Conservation (phyloP, 768 basidiomycete species). For the Leccinum uliginosum region DNA sequence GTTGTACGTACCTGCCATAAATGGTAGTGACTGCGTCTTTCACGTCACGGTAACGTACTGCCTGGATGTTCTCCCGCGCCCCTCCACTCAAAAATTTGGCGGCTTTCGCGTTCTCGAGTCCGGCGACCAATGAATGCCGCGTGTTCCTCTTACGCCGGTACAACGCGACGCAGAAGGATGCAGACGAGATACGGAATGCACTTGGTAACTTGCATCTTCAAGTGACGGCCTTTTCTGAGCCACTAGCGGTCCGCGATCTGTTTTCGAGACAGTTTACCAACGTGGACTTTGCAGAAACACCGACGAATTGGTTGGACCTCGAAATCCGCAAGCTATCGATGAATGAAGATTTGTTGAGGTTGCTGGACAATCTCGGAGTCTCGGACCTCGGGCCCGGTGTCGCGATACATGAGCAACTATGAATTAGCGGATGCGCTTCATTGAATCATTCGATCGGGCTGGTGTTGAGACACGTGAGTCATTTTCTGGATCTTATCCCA, state of each 20-base stretch:
- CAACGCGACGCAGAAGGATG: too few relatives aligned
- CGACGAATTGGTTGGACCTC: slow-evolving; percentile 6
- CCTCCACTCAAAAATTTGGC: too few relatives aligned
- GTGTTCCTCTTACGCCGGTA: too few relatives aligned
- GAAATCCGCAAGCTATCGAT: slow-evolving; percentile 15
- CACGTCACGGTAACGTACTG: too few relatives aligned
- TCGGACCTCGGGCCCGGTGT: slow-evolving; percentile 19
- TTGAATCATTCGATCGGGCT: slow-evolving; percentile 46
- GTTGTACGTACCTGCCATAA: too few relatives aligned
- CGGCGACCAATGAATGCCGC: too few relatives aligned
- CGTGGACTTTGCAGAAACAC: not conserved
- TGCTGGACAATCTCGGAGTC: slow-evolving; percentile 20
- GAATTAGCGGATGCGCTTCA: slow-evolving; percentile 53
- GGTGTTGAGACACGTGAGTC: slow-evolving; percentile 46
- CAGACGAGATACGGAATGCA: slow-evolving; percentile 52
- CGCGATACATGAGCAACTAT: slow-evolving; percentile 35
- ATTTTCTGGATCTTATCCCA: not conserved
- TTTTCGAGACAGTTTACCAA: slow-evolving; percentile 12
- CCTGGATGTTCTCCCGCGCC: too few relatives aligned
- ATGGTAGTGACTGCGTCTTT: too few relatives aligned
- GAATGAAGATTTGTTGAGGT: slow-evolving; percentile 21
- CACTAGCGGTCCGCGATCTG: slow-evolving; percentile 17
- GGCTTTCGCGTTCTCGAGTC: too few relatives aligned
- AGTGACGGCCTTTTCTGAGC: slow-evolving; percentile 34
- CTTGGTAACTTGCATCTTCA: slow-evolving; percentile 80